phyloP scores from a whole-genome alignment of 2,329 filamentous ascomycete genomes.

The Pestalotiopsis sp. region DNA sequence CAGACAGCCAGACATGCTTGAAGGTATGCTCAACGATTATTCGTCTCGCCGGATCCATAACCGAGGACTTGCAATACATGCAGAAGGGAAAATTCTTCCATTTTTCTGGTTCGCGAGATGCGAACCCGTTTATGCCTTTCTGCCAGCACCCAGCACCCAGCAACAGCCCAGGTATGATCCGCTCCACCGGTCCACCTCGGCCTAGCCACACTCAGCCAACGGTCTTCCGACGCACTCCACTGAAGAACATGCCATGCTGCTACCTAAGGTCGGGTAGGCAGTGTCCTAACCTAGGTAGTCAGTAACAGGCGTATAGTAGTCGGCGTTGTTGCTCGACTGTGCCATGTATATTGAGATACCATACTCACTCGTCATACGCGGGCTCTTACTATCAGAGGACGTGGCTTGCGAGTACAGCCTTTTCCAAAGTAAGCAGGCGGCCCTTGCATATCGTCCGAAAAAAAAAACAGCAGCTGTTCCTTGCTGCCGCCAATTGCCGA shows the following conservation, averaged over 20 bases:
- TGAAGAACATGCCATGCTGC: too few relatives aligned
- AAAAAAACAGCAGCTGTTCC: background rate
- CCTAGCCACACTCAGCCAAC: background rate
- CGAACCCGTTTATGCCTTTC: background rate
- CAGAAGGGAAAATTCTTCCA: background rate
- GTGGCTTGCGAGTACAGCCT: background rate
- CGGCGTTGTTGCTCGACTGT: background rate
- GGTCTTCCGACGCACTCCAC: background rate
- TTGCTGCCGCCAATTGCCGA: slow-evolving; percentile 8
- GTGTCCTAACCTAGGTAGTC: too few relatives aligned
- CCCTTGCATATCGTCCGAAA: background rate
- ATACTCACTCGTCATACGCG: background rate
- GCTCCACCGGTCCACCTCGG: background rate
- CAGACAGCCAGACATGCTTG: background rate
- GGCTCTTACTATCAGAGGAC: background rate
- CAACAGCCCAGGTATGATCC: background rate
- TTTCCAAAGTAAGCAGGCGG: background rate
- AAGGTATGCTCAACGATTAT: background rate
- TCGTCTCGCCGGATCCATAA: background rate
- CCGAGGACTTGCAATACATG: background rate
- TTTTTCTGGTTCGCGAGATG: background rate
- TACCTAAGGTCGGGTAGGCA: too few relatives aligned
- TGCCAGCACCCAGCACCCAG: too few relatives aligned
- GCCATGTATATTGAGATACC: background rate
- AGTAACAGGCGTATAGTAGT: too few relatives aligned